phyloP scores from a whole-genome alignment of 1,284 basidiomycete species.

The Moesziomyces sp. region DNA sequence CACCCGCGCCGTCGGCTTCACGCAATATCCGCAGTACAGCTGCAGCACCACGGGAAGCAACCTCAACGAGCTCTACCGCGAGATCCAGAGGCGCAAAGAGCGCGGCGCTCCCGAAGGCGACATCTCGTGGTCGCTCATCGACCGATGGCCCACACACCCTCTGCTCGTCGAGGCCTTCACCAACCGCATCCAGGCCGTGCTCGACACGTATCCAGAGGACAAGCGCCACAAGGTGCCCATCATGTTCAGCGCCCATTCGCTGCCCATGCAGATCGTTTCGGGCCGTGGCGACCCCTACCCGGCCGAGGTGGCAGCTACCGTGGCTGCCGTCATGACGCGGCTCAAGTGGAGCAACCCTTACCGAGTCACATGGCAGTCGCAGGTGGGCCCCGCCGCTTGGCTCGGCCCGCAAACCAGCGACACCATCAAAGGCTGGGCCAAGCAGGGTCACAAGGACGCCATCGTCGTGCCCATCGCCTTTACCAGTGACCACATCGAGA shows the following conservation, averaged over 20 bases:
- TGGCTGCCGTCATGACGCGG: constrained; percentile 61
- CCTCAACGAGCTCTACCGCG: constrained; percentile 86
- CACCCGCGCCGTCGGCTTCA: constrained; percentile 91
- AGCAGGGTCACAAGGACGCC: constrained; percentile 85
- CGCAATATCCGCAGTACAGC: constrained; percentile 98
- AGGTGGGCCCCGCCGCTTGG: constrained; percentile 97
- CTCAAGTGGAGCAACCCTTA: constrained; percentile 71
- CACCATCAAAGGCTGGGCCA: constrained; percentile 89
- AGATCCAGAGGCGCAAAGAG: constrained; percentile 69
- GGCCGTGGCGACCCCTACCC: constrained; percentile 94
- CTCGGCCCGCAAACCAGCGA: constrained; percentile 96
- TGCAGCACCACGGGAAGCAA: constrained; percentile 98
- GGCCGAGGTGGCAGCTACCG: constrained; percentile 92
- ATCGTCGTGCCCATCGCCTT: constrained; percentile 96
- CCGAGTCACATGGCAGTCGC: constrained; percentile 96
- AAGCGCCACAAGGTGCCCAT: constrained; percentile 80
- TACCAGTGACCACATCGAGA: constrained; percentile 99
- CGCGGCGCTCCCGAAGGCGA: constrained; percentile 69
- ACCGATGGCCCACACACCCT: constrained; percentile 94
- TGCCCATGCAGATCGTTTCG: constrained; percentile 77
- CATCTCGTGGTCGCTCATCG: constrained; percentile 96
- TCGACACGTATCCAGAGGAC: constrained; percentile 80
- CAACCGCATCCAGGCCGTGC: constrained; percentile 83
- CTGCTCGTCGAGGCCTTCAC: constrained; percentile 94
- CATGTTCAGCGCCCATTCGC: constrained; percentile 95